Base-by-base conservation (phyloP, 805 yeast species). In the Starmerella stellata region DNA sequence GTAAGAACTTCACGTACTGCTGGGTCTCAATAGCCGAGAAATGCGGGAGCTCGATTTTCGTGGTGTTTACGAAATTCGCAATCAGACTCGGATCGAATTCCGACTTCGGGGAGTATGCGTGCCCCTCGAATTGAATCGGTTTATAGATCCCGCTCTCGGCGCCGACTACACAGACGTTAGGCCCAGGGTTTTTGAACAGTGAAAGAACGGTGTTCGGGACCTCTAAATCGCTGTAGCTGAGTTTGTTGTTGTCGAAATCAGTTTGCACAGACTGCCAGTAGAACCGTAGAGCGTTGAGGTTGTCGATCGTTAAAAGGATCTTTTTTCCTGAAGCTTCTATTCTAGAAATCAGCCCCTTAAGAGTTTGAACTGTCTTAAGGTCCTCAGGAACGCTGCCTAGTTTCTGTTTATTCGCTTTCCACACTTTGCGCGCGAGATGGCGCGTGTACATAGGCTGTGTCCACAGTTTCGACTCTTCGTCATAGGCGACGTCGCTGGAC, bases 401-500 rank as follows among this genome's bases (percentile, higher is more conserved):
- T 4, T 57, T 30, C 2, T 51, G 56, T 30, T 52, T 53, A 49
- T 76, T 76, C 11, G 66, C 67, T 36, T 59, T 60, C 34, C 58
- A 52, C 28, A 72, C 58, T 53, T 71, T 72, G 44, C 63, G 61
- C 43, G 80, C 53, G 54, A 80, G 65, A 35, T 67, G 65, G 51
- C 72, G 72, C 37, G 78, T 60, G 52, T 64, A 70, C 87, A 78
- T 77, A 42, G 87, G 93, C 59, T 83, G 94, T 24, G 33, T 23
- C 36, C 72, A 77, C 55, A 74, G 78, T 2, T 28, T 32, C 31
- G 62, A 48, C 18, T 59, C 55, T 21, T 68, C 52, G 32, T 59
- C 58, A 56, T 75, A 77, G 43, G 68, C 64, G 52, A 73, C 79
- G 56, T 79, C 92, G 39, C 63, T 66, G 19, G 78, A 62, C 38